Base-by-base conservation (phyloP, 768 basidiomycete species). In the Boletus edulis region DNA sequence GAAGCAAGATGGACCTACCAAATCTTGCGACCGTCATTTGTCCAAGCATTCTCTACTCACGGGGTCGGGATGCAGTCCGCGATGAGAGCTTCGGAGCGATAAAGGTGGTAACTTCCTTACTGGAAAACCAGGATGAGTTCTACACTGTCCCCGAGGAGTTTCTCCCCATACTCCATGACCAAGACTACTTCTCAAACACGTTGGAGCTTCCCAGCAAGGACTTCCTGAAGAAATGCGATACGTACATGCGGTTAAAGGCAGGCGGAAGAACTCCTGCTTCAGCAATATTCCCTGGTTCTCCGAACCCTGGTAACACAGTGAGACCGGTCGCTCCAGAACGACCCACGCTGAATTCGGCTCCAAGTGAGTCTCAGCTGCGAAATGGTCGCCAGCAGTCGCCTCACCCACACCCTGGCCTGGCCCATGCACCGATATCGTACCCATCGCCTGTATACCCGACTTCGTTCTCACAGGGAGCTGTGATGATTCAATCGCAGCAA, bases 11-110 rank as follows among this genome's bases (percentile, higher is more conserved):
- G 97, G 97, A 99, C 72, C 77, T 98, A 45, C 81, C 81, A 17
- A 99, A 99, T 71, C 81, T 99, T 61, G 94, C 97, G 35, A 98
- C 94, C 10, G 96, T 98, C 72, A 95, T 98, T 62, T 89, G 90
- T 65, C 97, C 97, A n/a, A 98, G 93, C 65, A 98, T 99, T 59
- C 83, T 99, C 38, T 97, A 95, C 70, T 88, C 91, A 39, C 81
- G 89, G 53, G 87, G 88, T 18, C 82, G 85, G 51, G 89, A 98
- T 65, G 87, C 92, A 2, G 84, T 89, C 42, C 84, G 89, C 52
- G 96, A 97, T 71, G 95, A 98, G 69, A 97, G 94, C 60, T 97
- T 98, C 66, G 78, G 79, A 42, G 88, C 88, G 14, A 93, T 98
- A 55, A 83, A 81, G 24, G 94, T 94, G 44, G 82, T 97, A 41